Percentiles rank a stretch among this genome's conserved stretches.
These are phyloP conservation scores for Penicillium cataractarum DNA, from an alignment of 495 filamentous ascomycete genomes.

Conservation along the genomic window DNA sequence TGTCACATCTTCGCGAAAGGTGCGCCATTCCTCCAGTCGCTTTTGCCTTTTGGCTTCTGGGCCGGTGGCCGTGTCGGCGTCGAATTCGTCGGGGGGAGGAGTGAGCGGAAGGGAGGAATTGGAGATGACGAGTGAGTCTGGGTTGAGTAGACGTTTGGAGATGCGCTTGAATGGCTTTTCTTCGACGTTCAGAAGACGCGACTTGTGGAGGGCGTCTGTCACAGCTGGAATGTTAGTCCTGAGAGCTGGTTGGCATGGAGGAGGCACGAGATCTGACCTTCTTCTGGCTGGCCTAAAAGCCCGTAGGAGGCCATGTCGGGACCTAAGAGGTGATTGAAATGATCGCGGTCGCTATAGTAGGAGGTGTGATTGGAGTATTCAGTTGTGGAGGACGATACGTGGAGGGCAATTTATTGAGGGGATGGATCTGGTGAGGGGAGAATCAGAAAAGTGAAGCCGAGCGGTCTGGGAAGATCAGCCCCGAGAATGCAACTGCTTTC, in stretches of 20 bases:
- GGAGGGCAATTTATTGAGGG: not conserved
- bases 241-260: conserved; percentile 13
- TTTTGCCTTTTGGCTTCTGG: conserved; percentile 48
- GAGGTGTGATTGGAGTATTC: not conserved
- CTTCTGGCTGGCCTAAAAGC: conserved; percentile 53
- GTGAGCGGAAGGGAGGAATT: conserved; percentile 63
- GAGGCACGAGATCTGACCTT: conserved; percentile 43
- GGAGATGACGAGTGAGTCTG: conserved; percentile 60
- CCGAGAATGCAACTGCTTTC: conserved; percentile 22
- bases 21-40: conserved; percentile 56
- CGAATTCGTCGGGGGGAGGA: conserved; percentile 68
- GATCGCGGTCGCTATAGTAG: not conserved
- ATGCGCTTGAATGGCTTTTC: conserved; percentile 92
- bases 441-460: conserved; percentile 29
- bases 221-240: conserved; percentile 23
- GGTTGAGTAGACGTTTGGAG: conserved; percentile 72
- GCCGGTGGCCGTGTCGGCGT: conserved; percentile 39
- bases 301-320: conserved; percentile 50
- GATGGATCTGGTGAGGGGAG: not conserved
- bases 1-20: conserved; percentile 77
- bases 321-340: not conserved
- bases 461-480: conserved; percentile 27
- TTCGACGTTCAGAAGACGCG: conserved; percentile 88
- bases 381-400: not conserved
- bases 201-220: conserved; percentile 83